Base-by-base conservation (phyloP, 176 grass and related monocot species). In the Oryza officinalis region DNA sequence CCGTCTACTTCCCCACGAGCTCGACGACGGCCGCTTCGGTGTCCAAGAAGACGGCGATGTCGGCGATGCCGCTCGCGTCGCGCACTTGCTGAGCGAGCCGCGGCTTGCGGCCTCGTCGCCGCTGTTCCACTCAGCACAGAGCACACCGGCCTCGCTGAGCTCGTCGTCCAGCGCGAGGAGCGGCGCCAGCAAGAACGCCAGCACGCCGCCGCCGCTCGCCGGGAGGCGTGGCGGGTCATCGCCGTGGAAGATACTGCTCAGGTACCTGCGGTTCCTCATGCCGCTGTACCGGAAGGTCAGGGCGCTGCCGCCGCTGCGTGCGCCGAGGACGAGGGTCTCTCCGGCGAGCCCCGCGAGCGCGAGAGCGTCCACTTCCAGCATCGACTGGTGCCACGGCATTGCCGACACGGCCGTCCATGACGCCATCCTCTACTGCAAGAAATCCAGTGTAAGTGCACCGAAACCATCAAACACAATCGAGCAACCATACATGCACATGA, bases 401-500 rank as follows among this genome's bases (percentile, higher is more conserved):
- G 91, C 89, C 22, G 93, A 95, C 80, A 93, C 86, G 23, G 93
- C 96, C 38, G 91, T 98, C 88, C 74, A 81, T 46, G 96, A 98
- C 71, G 96, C 96, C 57, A 95, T 98, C 88, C 88, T 98, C 18
- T 93, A 98, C 88, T 98, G 96, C 93, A 98, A 95, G 82, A 98
- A 67, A 67, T 98, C 93, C 81, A 95, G 87, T 50, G 93, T 93
- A 72, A 84, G 90, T 86, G 49, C 70, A 20, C 15, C 2, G 12
- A 13, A 28, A 35, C 31, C 63, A 18, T 10, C 69, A 60, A 47
- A 13, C 8, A 6, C 12, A 10, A 23, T 2, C 35, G 10, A 45
- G 6, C 35, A 13, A 59, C 5, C n/a, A 27, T 69, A 8, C 33
- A 78, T 17, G n/a, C 33, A 28, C 65, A 49, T 22, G 6, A 49